A percentile compares a stretch with the other conserved stretches of the same genome.
Evolutionary conservation across 2,329 filamentous ascomycete genomes (phyloP).

Genomic region (Hypoxylon sp.): DNA sequence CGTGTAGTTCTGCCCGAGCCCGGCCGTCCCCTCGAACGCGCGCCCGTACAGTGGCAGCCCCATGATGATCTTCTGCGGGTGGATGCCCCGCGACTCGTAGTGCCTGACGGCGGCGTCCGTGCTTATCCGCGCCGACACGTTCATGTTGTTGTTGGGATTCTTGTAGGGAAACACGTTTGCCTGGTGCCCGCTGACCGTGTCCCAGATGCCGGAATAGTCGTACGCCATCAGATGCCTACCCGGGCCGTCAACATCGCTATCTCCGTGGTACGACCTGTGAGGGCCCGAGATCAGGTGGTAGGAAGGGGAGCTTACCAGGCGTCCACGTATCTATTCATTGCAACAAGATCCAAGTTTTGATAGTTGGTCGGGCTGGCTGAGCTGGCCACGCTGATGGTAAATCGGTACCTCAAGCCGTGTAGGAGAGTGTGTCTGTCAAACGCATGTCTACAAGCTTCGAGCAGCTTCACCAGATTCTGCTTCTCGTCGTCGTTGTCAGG

Average conservation of each 20-base stretch:
- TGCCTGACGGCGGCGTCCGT: slow-evolving; percentile 70
- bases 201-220: slow-evolving; percentile 76
- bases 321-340: slow-evolving; percentile 66
- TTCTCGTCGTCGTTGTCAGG: slow-evolving; percentile 52
- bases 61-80: slow-evolving; percentile 71
- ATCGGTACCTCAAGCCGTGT: slow-evolving; percentile 51
- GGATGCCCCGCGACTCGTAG: slow-evolving; percentile 67
- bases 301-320: slow-evolving; percentile 54
- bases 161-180: slow-evolving; percentile 70
- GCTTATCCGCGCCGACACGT: slow-evolving; percentile 70
- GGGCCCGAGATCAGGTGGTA: background rate
- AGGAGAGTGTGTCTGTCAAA: slow-evolving; percentile 42
- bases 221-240: slow-evolving; percentile 70
- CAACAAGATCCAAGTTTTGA: slow-evolving; percentile 56
- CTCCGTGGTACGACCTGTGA: background rate
- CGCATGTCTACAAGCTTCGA: slow-evolving; percentile 52
- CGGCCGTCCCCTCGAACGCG: slow-evolving; percentile 73
- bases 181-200: slow-evolving; percentile 68
- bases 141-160: slow-evolving; percentile 54
- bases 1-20: slow-evolving; percentile 68
- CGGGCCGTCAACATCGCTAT: background rate
- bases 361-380: slow-evolving; percentile 60
- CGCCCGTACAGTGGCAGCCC: slow-evolving; percentile 83
- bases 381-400: slow-evolving; percentile 60
- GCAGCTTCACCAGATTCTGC: slow-evolving; percentile 52